A percentile compares a stretch with the other conserved stretches of the same genome.
These are phyloP conservation scores for Dimocarpus longan DNA, from an alignment of 345 rosid species.

Conservation along the genomic window DNA sequence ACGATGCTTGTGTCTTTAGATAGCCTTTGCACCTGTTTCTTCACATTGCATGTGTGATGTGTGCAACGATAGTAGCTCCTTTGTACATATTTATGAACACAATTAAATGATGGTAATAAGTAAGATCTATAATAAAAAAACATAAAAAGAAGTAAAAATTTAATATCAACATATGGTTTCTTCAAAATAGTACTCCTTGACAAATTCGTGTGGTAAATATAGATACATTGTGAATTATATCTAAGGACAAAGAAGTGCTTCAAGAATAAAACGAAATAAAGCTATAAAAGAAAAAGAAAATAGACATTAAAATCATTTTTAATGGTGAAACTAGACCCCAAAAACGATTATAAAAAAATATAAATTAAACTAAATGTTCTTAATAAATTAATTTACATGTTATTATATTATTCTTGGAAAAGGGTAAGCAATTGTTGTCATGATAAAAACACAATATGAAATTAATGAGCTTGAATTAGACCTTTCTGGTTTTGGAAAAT, in stretches of 20 bases:
- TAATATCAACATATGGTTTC: no score
- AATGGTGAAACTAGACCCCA: no score
- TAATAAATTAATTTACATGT: not conserved
- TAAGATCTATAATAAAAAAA: not conserved
- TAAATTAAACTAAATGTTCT: not conserved
- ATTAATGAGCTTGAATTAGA: no score
- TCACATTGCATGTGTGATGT: conserved; percentile 91
- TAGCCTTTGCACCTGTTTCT: conserved; percentile 91
- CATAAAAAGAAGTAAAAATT: not conserved
- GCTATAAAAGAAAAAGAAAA: not conserved
- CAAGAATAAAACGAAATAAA: not conserved
- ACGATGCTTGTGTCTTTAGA: conserved; percentile 75
- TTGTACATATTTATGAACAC: not conserved
- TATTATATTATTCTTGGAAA: no score
- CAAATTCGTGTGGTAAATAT: no score
- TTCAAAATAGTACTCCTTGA: no score
- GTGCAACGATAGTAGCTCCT: conserved; percentile 97
- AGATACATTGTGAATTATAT: no score
- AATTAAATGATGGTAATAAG: not conserved
- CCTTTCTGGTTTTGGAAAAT: no score
- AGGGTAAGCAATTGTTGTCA: no score
- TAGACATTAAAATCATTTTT: not conserved
- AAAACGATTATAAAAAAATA: no score
- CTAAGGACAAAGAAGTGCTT: no score
- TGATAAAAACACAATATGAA: no score